A percentile compares a stretch with the other conserved stretches of the same genome.
phyloP scores from a whole-genome alignment of 169 alveolate genomes.

The Cryptosporidium sp. region DNA sequence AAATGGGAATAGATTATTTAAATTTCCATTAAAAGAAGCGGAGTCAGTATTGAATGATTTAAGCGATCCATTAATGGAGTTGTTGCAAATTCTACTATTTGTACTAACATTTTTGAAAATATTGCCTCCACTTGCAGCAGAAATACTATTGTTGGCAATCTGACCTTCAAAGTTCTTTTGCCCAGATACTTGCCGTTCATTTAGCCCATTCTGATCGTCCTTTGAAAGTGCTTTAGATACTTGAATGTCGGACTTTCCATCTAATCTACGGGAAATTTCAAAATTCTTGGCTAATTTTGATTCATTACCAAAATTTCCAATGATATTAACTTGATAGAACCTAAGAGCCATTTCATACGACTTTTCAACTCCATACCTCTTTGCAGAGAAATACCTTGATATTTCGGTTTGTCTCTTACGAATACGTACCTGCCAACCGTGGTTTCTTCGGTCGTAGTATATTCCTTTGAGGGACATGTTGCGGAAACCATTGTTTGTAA shows the following conservation, averaged over 20 bases:
- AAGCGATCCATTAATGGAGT: neutral
- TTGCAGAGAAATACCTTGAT: constrained; percentile 68
- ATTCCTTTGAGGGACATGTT: constrained; percentile 57
- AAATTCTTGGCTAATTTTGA: neutral
- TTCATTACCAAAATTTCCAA: constrained; percentile 25
- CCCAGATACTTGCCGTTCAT: neutral
- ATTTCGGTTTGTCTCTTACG: constrained; percentile 66
- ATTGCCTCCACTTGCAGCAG: neutral
- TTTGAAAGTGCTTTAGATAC: neutral
- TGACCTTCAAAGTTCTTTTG: neutral
- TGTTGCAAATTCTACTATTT: neutral
- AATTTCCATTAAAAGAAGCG: neutral
- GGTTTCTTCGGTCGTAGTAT: constrained; percentile 70
- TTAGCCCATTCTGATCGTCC: neutral
- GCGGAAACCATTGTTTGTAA: constrained; percentile 1
- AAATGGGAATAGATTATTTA: neutral
- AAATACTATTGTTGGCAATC: neutral
- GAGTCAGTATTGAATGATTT: neutral
- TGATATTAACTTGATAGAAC: constrained; percentile 51
- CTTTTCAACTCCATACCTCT: constrained; percentile 70
- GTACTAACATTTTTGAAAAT: neutral
- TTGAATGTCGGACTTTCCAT: neutral
- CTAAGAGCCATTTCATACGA: constrained; percentile 73
- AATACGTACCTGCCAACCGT: constrained; percentile 74
- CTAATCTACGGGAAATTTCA: neutral